Evolutionary conservation across 805 yeast genomes (phyloP).

Genomic region (Diddensiella caesifluorescens): DNA sequence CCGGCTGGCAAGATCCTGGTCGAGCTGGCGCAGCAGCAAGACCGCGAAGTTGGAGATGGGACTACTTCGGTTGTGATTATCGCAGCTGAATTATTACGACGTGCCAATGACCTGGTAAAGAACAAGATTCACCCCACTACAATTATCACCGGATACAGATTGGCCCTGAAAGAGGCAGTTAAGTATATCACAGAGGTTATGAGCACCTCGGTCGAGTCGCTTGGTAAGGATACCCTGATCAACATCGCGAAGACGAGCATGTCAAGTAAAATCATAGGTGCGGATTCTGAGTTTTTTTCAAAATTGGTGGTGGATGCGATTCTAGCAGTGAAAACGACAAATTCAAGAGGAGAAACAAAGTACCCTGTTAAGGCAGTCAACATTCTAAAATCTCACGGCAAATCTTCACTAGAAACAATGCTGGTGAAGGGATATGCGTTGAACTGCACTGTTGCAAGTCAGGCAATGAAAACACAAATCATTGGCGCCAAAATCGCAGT

Average conservation of each 20-base stretch:
- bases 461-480: constrained; percentile 82
- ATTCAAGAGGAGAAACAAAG: constrained; percentile 78
- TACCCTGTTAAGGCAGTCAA: constrained; percentile 98
- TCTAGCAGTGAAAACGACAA: constrained; percentile 88
- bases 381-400: constrained; percentile 93
- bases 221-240: constrained; percentile 77
- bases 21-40: constrained; percentile 97
- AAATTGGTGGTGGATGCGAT: constrained; percentile 92
- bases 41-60: constrained; percentile 97
- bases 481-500: constrained; percentile 75
- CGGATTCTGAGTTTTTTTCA: constrained; percentile 87
- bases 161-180: constrained; percentile 87
- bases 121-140: constrained; percentile 97
- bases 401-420: constrained; percentile 79
- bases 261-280: constrained; percentile 94
- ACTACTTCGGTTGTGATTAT: constrained; percentile 92
- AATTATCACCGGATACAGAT: constrained; percentile 91
- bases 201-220: constrained; percentile 68
- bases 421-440: constrained; percentile 91
- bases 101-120: constrained; percentile 89
- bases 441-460: constrained; percentile 95
- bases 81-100: constrained; percentile 92
- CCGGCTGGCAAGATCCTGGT: constrained; percentile 98
- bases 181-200: constrained; percentile 80
- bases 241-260: constrained; percentile 95